Evolutionary conservation across 257 asterid genomes (phyloP).

Genomic region (Solanum virginianum): DNA sequence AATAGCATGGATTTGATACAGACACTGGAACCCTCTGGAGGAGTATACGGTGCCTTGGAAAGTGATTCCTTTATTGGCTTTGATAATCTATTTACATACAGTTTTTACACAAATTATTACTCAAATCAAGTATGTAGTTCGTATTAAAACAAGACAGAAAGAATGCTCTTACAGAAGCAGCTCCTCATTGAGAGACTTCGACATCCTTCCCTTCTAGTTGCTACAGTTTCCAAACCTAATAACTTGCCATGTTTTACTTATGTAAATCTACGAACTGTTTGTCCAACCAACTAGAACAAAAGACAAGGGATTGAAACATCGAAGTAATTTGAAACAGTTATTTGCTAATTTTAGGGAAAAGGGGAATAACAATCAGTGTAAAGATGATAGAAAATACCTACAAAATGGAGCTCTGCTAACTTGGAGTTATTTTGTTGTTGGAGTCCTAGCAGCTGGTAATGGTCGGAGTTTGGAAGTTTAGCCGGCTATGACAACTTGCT

Average conservation of each 20-base stretch:
- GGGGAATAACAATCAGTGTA: too few species aligned
- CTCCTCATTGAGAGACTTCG: background rate
- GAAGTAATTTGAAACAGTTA: too few species aligned
- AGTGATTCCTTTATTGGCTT: conserved; percentile 31
- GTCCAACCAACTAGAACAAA: background rate
- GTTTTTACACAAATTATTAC: background rate
- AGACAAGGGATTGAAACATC: background rate
- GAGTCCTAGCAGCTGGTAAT: too few species aligned
- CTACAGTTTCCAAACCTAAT: background rate
- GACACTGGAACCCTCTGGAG: conserved; percentile 40
- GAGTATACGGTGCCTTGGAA: conserved; percentile 34
- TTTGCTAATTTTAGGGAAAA: too few species aligned
- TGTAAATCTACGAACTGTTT: background rate
- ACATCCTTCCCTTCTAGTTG: background rate
- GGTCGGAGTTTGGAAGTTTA: too few species aligned
- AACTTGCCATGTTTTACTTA: background rate
- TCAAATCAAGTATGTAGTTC: background rate
- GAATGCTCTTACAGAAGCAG: background rate
- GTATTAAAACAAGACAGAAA: background rate
- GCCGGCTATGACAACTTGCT: too few species aligned
- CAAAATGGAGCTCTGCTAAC: too few species aligned
- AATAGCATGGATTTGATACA: conserved; percentile 56
- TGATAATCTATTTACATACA: conserved; percentile 25
- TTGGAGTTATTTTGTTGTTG: too few species aligned
- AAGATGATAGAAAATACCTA: too few species aligned